Evolutionary conservation across 2,329 filamentous ascomycete species (phyloP).

Genomic region (Fusarium coicis): DNA sequence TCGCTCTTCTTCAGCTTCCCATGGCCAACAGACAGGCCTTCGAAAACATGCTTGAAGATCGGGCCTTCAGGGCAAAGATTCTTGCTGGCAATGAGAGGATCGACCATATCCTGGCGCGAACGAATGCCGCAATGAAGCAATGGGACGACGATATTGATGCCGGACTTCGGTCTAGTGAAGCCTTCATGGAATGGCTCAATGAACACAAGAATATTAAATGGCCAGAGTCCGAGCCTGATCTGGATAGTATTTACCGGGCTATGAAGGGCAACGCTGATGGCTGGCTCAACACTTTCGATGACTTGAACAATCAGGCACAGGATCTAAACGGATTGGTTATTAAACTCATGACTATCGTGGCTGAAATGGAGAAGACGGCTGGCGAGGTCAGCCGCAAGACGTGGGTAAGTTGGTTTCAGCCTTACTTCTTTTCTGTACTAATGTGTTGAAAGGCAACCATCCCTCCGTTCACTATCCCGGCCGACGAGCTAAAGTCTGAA

Average conservation of each 20-base stretch:
- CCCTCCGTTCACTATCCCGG: slow-evolving; percentile 40
- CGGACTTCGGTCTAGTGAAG: slow-evolving; percentile 78
- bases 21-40: slow-evolving; percentile 86
- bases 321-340: slow-evolving; percentile 76
- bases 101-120: slow-evolving; percentile 86
- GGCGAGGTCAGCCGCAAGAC: slow-evolving; percentile 84
- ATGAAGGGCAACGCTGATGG: slow-evolving; percentile 95
- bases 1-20: slow-evolving; percentile 83
- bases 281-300: slow-evolving; percentile 84
- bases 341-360: slow-evolving; percentile 79
- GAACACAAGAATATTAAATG: slow-evolving; percentile 71
- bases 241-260: slow-evolving; percentile 80
- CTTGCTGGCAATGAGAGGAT: slow-evolving; percentile 90
- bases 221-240: slow-evolving; percentile 66
- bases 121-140: slow-evolving; percentile 79
- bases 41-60: slow-evolving; percentile 87
- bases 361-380: slow-evolving; percentile 87
- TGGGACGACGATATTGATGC: slow-evolving; percentile 82
- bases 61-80: slow-evolving; percentile 82
- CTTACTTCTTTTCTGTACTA: slow-evolving; percentile 3
- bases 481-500: slow-evolving; percentile 13
- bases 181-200: slow-evolving; percentile 80
- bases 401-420: slow-evolving; percentile 64
- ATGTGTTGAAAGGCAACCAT: slow-evolving; percentile 37
- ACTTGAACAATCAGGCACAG: slow-evolving; percentile 78